Conservation (phyloP, 345 rosid genomes). For the Corchorus olitorius region DNA sequence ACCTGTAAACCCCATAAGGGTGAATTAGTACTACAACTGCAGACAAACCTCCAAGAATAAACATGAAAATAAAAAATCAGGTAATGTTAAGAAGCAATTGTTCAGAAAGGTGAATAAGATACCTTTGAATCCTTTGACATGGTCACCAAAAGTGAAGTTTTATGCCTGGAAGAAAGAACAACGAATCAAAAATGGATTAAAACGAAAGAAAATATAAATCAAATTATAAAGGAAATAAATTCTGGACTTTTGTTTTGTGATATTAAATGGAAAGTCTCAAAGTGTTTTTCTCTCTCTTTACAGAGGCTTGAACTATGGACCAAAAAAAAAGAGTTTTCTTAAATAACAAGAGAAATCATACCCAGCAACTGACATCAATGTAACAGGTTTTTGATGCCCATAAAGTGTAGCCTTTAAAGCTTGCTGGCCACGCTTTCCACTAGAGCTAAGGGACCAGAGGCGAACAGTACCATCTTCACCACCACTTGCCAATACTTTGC, state of each 20-base stretch:
- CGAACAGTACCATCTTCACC: slow-evolving; percentile 75
- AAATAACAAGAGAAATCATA: slow-evolving; percentile 29
- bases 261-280: background rate
- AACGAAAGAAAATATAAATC: background rate
- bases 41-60: background rate
- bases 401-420: slow-evolving; percentile 61
- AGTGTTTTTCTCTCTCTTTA: background rate
- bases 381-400: slow-evolving; percentile 64
- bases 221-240: background rate
- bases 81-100: background rate
- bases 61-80: slow-evolving; percentile 2
- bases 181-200: background rate
- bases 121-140: slow-evolving; percentile 71
- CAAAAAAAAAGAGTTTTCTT: background rate
- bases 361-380: slow-evolving; percentile 66
- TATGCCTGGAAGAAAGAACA: slow-evolving; percentile 44
- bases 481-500: slow-evolving; percentile 62
- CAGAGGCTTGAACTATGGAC: background rate
- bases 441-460: slow-evolving; percentile 67
- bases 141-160: slow-evolving; percentile 52
- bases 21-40: background rate
- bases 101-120: slow-evolving; percentile 6
- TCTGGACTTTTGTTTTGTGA: no score
- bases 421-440: slow-evolving; percentile 56
- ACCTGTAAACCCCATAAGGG: slow-evolving; percentile 38